Evolutionary conservation across 495 filamentous ascomycete species (phyloP).

Genomic region (Neurospora discreta): DNA sequence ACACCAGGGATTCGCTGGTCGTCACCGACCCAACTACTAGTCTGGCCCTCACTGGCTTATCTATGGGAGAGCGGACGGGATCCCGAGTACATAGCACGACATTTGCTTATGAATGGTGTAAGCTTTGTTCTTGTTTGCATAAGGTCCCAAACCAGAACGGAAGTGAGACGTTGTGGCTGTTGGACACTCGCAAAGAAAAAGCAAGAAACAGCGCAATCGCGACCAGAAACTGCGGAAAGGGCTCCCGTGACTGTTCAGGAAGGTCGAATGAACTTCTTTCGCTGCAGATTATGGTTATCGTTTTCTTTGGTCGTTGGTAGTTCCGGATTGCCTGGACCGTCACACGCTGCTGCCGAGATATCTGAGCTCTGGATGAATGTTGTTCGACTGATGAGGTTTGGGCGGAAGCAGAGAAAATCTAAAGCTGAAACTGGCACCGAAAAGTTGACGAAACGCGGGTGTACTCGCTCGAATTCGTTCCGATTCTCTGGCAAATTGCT

Average conservation of each 20-base stretch:
- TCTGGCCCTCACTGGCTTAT: conserved; percentile 8
- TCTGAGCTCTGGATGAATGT: background rate
- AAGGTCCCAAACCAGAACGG: background rate
- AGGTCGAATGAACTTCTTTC: background rate
- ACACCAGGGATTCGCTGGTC: conserved; percentile 22
- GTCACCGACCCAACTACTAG: conserved; percentile 41
- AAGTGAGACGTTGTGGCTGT: background rate
- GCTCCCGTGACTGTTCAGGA: background rate
- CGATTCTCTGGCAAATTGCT: background rate
- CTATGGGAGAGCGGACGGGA: conserved; percentile 15
- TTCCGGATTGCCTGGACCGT: background rate
- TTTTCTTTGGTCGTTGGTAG: background rate
- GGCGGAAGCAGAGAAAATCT: background rate
- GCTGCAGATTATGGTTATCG: background rate
- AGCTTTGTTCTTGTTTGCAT: background rate
- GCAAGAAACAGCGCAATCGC: background rate
- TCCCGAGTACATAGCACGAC: conserved; percentile 18
- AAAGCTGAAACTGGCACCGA: background rate
- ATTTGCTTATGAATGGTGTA: background rate
- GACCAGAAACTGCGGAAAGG: background rate
- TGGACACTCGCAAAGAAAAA: background rate
- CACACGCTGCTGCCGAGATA: background rate
- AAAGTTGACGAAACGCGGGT: background rate
- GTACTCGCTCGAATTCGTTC: background rate
- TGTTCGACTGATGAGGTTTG: background rate